Evolutionary conservation across 805 yeast genomes (phyloP), one percentile per base, ranked within the genome.

Genomic region (Schwanniomyces sp.): DNA sequence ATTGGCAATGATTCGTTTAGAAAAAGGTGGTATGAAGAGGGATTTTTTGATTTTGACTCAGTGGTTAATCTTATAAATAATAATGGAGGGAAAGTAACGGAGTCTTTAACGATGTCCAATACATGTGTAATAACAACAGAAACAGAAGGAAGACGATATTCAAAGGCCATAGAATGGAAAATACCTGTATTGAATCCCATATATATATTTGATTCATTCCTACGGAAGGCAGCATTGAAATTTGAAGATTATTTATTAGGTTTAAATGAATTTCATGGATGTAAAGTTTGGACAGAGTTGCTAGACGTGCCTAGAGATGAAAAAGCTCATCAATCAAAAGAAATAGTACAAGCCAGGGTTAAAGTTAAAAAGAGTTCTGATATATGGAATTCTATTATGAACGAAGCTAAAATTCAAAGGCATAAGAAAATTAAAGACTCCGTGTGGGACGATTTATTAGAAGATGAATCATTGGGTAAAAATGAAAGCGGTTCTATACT

Each of bases 31-130:
- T 37, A 37, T 37, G 2, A 2, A 24, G 46, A 46, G 4, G 52
- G 40, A 17, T 52, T 57, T 5, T 65, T 55, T 40, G 59, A 62
- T 7, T 63, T 68, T 32, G 58, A 61, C 3, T 62, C 63, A 26
- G 54, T 82, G 5, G 48, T 64, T 1, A 55, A 62, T 6, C 42
- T 70, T 4, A 67, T 84, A 7, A 58, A 52, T 30, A 59, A 65
- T 4, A 59, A 76, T 54, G 85, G 84, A 3, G 88, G 86, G 3
- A 63, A 61, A 16, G 74, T 76, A 1, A 72, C 81, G 0, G 80
- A 77, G 18, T 74, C 85, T 0, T 63, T 84, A 32, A 76, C 81
- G 2, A 64, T 67, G 7, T 63, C 70, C 5, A 72, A 72, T 41
- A 54, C 71, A 2, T 70, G 76, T 48, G 64, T 84, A 0, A 70